Percentiles rank a stretch among this genome's conserved stretches.
phyloP scores from a whole-genome alignment of 805 yeast species.

The Saturnispora mendoncae region DNA sequence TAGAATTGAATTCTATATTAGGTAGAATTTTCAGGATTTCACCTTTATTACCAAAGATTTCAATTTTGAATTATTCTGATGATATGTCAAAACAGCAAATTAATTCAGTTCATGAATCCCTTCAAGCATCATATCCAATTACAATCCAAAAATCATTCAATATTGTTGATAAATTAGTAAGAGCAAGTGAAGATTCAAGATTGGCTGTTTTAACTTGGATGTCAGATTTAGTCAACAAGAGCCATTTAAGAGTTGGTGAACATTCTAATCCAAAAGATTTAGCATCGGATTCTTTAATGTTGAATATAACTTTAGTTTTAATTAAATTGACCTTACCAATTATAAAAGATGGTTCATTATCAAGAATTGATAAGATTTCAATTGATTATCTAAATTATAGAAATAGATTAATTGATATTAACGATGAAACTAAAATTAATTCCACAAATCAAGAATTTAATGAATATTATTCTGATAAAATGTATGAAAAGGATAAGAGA shows the following conservation, averaged over 20 bases:
- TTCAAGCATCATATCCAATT: slow-evolving; percentile 56
- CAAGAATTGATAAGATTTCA: slow-evolving; percentile 72
- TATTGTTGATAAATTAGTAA: slow-evolving; percentile 62
- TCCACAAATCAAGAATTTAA: slow-evolving; percentile 65
- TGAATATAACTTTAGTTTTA: slow-evolving; percentile 60
- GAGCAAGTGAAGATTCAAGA: slow-evolving; percentile 64
- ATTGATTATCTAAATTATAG: slow-evolving; percentile 52
- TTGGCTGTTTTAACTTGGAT: slow-evolving; percentile 57
- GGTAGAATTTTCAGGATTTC: slow-evolving; percentile 75
- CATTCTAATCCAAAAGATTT: slow-evolving; percentile 61
- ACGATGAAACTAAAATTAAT: slow-evolving; percentile 76
- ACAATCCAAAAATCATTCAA: slow-evolving; percentile 55
- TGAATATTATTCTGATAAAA: slow-evolving; percentile 40
- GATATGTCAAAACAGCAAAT: slow-evolving; percentile 35
- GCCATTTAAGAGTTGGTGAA: slow-evolving; percentile 81
- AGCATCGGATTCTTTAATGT: slow-evolving; percentile 75
- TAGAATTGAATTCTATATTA: slow-evolving; percentile 55
- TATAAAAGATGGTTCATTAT: slow-evolving; percentile 43
- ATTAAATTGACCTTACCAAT: slow-evolving; percentile 78
- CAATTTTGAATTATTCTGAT: slow-evolving; percentile 36
- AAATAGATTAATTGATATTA: slow-evolving; percentile 48
- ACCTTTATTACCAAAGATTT: slow-evolving; percentile 52
- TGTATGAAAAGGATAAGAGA: slow-evolving; percentile 24
- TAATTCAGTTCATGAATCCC: slow-evolving; percentile 44
- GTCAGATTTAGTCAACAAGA: slow-evolving; percentile 64